These are phyloP conservation scores for Panicum virgatum DNA, from an alignment of 202 grass and related monocot species.

Conservation along the genomic window DNA sequence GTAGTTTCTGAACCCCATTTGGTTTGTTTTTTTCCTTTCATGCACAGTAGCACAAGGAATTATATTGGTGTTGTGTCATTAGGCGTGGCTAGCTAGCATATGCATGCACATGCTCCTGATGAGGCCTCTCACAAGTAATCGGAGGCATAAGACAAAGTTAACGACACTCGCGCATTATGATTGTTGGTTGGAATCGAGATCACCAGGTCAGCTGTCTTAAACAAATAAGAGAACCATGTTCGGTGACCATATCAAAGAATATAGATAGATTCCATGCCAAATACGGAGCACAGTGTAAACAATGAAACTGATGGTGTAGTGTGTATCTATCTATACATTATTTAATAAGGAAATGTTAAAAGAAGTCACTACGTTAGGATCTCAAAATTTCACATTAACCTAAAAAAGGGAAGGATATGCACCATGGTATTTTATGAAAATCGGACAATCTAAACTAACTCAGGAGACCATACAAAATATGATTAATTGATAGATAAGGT, in stretches of 20 bases:
- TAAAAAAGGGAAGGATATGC: too few relatives aligned
- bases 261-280: background rate
- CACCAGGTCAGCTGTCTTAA: background rate
- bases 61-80: background rate
- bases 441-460: too few relatives aligned
- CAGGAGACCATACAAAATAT: too few relatives aligned
- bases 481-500: too few relatives aligned
- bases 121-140: background rate
- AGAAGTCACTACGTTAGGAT: too few relatives aligned
- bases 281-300: background rate
- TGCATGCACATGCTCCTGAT: background rate
- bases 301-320: background rate
- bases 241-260: background rate
- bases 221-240: background rate
- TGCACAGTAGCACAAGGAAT: background rate
- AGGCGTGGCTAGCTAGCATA: background rate
- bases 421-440: too few relatives aligned
- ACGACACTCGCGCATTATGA: background rate
- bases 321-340: too few relatives aligned
- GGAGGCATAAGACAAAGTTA: background rate
- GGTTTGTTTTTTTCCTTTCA: background rate
- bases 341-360: too few relatives aligned
- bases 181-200: background rate
- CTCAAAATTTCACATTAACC: too few relatives aligned
- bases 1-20: background rate